These are phyloP conservation scores for Mytilinidion resinicola DNA, from an alignment of 495 filamentous ascomycete genomes.

Conservation along the genomic window DNA sequence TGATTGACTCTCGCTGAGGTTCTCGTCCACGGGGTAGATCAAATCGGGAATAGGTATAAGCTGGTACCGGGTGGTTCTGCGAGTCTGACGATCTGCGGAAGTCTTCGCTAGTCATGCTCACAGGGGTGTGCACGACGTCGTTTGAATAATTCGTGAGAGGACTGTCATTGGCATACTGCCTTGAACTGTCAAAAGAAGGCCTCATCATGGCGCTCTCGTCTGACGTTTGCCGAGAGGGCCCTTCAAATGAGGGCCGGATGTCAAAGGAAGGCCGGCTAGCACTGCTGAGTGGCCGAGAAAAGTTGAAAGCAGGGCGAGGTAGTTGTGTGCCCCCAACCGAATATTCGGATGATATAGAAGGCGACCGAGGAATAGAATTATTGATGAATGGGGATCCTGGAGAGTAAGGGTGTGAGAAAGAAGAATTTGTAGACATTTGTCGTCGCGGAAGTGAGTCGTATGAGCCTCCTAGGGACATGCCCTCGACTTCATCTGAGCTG, in stretches of 20 bases:
- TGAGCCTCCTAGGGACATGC: constrained; percentile 30
- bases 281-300: constrained; percentile 82
- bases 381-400: constrained; percentile 55
- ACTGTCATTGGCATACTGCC: constrained; percentile 39
- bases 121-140: constrained; percentile 55
- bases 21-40: constrained; percentile 72
- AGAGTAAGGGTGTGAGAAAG: constrained; percentile 54
- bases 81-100: constrained; percentile 43
- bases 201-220: constrained; percentile 49
- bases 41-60: constrained; percentile 80
- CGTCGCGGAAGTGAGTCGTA: constrained; percentile 28
- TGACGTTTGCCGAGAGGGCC: constrained; percentile 51
- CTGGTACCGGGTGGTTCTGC: constrained; percentile 47
- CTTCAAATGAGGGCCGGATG: constrained; percentile 53
- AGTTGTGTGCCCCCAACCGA: constrained; percentile 55
- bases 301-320: constrained; percentile 78
- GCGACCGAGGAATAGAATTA: constrained; percentile 57
- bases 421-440: constrained; percentile 39
- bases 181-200: constrained; percentile 42
- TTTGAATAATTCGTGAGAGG: constrained; percentile 45
- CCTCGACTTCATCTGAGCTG: constrained; percentile 54
- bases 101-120: constrained; percentile 57
- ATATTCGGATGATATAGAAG: constrained; percentile 74
- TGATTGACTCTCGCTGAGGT: constrained; percentile 59
- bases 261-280: constrained; percentile 37